Evolutionary conservation across 148 eudicot species (phyloP), one percentile per base, ranked within the genome.

Genomic region (Oxyria digyna): DNA sequence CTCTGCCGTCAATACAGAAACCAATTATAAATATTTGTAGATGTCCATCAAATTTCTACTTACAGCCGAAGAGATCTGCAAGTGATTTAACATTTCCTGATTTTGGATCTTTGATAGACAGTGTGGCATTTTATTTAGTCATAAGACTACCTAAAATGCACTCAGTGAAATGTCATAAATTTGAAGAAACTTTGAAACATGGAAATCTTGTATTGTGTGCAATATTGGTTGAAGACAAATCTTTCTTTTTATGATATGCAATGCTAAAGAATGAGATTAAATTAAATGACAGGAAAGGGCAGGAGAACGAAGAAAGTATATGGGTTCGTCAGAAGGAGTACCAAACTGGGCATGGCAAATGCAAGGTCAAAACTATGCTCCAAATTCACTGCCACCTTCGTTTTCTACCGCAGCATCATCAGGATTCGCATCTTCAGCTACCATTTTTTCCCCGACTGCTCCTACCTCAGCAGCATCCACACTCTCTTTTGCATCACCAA

Each of bases 331-430:
- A 3, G 59, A 71, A 71, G 74, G 73, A 45, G 27, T 66, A 48
- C 76, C 80, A 9, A 74, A 72, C 49, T 77, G 78, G 80, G 75
- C 83, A 55, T 69, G 78, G 73, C 74, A 71, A 76, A 71, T 69
- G 78, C 75, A 77, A 64, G 67, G 49, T 48, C 82, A 67, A 27
- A 67, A 77, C 50, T 55, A 64, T 69, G 71, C 66, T 72, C 74
- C 54, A n/a, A n/a, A n/a, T 73, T 73, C 76, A 74, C 69, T 81
- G 68, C 84, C n/a, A n/a, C n/a, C 83, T 21, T 50, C 78, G 48
- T 76, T 75, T 55, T 76, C 85, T 65, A 75, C 72, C 62, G 96
- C 96, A 89, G 96, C 96, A 87, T 87, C 92, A 89, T 89, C 96
- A 89, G 92, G 96, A 89, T 85, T 85, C 89, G 68, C 78, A 65